Evolutionary conservation across 345 rosid genomes (phyloP).

Genomic region (Citrus trifoliata): DNA sequence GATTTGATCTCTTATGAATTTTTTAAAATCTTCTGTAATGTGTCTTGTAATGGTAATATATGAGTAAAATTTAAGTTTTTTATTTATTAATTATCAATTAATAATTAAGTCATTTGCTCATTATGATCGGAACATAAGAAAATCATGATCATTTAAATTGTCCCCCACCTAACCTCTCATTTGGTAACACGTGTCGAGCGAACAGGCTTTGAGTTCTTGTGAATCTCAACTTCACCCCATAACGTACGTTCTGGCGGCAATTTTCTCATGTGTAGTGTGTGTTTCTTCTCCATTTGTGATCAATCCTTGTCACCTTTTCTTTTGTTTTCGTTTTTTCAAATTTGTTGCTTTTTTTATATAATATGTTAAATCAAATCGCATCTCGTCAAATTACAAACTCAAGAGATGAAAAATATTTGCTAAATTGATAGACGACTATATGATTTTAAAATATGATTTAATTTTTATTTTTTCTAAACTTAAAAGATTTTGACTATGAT

Average conservation of each 20-base stretch:
- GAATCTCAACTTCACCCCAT: background rate
- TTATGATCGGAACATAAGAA: fast-evolving
- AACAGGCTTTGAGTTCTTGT: background rate
- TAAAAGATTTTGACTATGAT: too few species aligned
- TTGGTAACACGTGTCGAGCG: background rate
- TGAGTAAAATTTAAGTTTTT: fast-evolving
- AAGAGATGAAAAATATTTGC: too few species aligned
- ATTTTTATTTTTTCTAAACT: too few species aligned
- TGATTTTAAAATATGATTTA: too few species aligned
- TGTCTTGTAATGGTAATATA: too few species aligned
- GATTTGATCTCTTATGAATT: fast-evolving
- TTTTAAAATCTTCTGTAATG: fast-evolving
- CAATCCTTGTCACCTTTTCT: background rate
- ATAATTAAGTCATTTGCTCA: fast-evolving
- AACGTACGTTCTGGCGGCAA: background rate
- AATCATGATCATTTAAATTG: background rate
- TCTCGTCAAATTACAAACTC: too few species aligned
- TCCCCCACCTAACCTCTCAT: background rate
- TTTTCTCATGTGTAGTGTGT: background rate
- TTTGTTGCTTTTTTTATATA: background rate
- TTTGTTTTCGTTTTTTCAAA: background rate
- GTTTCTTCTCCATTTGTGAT: background rate
- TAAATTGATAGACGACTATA: too few species aligned
- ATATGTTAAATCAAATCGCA: background rate
- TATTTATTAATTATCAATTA: too few species aligned